A percentile compares a stretch with the other conserved stretches of the same genome.
Evolutionary conservation across 805 yeast genomes (phyloP).

Genomic region (Lachancea sp.): DNA sequence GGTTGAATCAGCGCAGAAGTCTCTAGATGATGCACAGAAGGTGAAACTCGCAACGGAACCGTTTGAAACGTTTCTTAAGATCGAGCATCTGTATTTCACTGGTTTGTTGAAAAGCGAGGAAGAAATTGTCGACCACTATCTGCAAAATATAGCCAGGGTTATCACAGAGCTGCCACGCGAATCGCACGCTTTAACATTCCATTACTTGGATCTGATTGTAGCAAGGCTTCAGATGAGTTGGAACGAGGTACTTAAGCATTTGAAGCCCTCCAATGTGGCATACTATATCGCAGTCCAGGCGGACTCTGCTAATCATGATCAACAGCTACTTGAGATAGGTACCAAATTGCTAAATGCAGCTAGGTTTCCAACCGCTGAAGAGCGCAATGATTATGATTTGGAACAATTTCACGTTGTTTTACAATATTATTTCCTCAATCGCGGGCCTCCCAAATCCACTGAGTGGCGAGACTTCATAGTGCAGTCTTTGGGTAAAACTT

Average conservation of each 20-base stretch:
- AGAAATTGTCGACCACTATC: slow-evolving; percentile 7
- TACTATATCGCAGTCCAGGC: slow-evolving; percentile 4
- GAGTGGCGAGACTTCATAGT: slow-evolving; percentile 27
- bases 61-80: slow-evolving; percentile 15
- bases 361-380: slow-evolving; percentile 42
- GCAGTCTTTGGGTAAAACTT: slow-evolving; percentile 38
- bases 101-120: slow-evolving; percentile 20
- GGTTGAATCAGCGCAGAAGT: slow-evolving; percentile 6
- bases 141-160: slow-evolving; percentile 11
- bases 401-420: slow-evolving; percentile 30
- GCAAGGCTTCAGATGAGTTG: slow-evolving; percentile 12
- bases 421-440: slow-evolving; percentile 23
- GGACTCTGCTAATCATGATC: slow-evolving; percentile 11
- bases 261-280: background rate
- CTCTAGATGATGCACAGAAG: slow-evolving; percentile 8
- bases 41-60: slow-evolving; percentile 7
- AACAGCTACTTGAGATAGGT: slow-evolving; percentile 14
- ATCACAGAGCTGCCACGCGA: slow-evolving; percentile 17
- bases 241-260: background rate
- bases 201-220: slow-evolving; percentile 20
- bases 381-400: slow-evolving; percentile 24
- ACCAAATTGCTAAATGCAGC: slow-evolving; percentile 19
- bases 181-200: slow-evolving; percentile 23
- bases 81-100: background rate
- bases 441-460: slow-evolving; percentile 10